A percentile compares a stretch with the other conserved stretches of the same genome.
Conservation (phyloP, 2,329 filamentous ascomycete species). For the Penicillium janthinellum region DNA sequence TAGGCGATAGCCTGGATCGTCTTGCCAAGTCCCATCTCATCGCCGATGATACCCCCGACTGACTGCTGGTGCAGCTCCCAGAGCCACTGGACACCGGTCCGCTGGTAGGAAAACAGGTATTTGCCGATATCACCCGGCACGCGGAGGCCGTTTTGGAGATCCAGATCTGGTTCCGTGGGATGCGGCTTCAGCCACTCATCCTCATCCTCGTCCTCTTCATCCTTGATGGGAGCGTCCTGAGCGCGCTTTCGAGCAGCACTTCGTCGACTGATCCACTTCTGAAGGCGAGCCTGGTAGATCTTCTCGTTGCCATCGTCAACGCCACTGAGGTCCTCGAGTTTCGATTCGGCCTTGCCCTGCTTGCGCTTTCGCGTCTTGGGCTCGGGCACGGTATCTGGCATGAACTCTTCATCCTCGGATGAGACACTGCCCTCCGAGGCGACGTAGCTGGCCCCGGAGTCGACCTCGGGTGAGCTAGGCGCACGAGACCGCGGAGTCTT, state of each 20-base stretch:
- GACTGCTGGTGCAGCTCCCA: slow-evolving; percentile 87
- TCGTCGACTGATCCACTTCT: slow-evolving; percentile 71
- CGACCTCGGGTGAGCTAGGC: slow-evolving; percentile 17
- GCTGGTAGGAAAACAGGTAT: slow-evolving; percentile 93
- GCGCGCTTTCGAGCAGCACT: slow-evolving; percentile 59
- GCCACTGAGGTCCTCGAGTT: slow-evolving; percentile 60
- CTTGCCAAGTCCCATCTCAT: slow-evolving; percentile 99
- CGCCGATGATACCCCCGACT: slow-evolving; percentile 91
- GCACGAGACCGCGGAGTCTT: neutral
- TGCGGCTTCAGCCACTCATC: slow-evolving; percentile 83
- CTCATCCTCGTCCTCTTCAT: slow-evolving; percentile 34
- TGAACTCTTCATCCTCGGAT: slow-evolving; percentile 41
- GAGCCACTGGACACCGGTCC: slow-evolving; percentile 94
- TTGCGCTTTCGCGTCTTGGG: slow-evolving; percentile 24
- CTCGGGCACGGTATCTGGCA: slow-evolving; percentile 33
- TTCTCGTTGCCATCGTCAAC: slow-evolving; percentile 88
- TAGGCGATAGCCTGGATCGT: slow-evolving; percentile 82
- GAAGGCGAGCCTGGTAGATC: slow-evolving; percentile 74
- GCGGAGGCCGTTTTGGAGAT: slow-evolving; percentile 72
- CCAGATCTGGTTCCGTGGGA: slow-evolving; percentile 75
- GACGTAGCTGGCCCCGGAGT: slow-evolving; percentile 39
- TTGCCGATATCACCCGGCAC: slow-evolving; percentile 92
- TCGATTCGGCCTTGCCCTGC: slow-evolving; percentile 35
- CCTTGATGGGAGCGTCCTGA: slow-evolving; percentile 38
- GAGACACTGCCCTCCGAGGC: slow-evolving; percentile 33